phyloP scores from a whole-genome alignment of 805 yeast genomes.

The Cyberlindnera sargentensis region DNA sequence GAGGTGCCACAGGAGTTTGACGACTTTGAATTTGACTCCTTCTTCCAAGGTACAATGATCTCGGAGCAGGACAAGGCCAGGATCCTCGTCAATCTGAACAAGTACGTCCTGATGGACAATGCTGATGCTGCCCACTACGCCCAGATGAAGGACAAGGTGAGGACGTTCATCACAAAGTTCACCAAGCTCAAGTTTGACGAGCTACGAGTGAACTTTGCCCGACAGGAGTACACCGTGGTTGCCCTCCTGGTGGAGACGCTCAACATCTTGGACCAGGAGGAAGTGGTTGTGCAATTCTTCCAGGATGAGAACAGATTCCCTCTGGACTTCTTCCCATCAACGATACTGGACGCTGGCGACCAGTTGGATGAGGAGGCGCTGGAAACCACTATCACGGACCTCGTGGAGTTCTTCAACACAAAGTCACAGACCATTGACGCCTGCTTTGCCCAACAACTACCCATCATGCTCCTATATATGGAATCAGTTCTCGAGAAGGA shows the following conservation, averaged over 20 bases:
- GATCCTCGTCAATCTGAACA: conserved; percentile 14
- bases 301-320: conserved; percentile 30
- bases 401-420: conserved; percentile 26
- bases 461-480: conserved; percentile 30
- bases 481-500: conserved; percentile 34
- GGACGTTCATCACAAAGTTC: conserved; percentile 8
- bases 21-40: conserved; percentile 8
- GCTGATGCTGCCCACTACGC: conserved; percentile 12
- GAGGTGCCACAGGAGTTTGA: conserved; percentile 1
- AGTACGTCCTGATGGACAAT: conserved; percentile 17
- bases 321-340: conserved; percentile 24
- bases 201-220: conserved; percentile 12
- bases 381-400: conserved; percentile 19
- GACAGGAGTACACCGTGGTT: conserved; percentile 18
- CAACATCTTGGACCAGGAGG: conserved; percentile 28
- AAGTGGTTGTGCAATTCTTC: conserved; percentile 33
- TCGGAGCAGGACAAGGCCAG: conserved; percentile 21
- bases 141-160: conserved; percentile 6
- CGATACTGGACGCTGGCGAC: conserved; percentile 20
- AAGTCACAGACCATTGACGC: conserved; percentile 31
- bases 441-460: conserved; percentile 33
- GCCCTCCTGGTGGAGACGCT: conserved; percentile 19
- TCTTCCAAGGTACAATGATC: conserved; percentile 11
- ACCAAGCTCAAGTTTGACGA: conserved; percentile 17
- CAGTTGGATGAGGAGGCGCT: conserved; percentile 20